Evolutionary conservation across 1,139 yeast genomes (phyloP), one percentile per base, ranked within the genome.

Genomic region (Candida labiduridarum): DNA sequence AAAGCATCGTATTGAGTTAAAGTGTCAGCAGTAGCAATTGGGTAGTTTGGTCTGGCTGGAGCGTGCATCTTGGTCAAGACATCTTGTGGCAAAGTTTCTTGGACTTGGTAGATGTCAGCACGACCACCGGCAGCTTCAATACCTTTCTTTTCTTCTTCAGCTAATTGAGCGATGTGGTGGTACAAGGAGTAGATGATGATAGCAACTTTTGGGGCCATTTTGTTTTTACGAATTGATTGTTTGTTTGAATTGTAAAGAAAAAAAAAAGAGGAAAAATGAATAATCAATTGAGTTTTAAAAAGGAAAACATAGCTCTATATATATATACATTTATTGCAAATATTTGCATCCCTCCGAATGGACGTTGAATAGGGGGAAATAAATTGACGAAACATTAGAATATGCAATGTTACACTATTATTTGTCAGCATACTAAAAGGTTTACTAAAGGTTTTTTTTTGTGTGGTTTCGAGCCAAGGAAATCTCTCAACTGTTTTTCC

Each of bases 181-280:
- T 88, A 89, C 65, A 85, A 71, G 49, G 96, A 82, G 82, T 90
- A 90, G 69, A 85, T 84, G 67, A 90, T 79, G 63, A 90, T 87
- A 50, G 79, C 79, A 54, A 69, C 64, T 62, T 64, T 71, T 56
- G 68, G 68, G 52, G 69, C 68, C 71, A 67, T 67, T 57, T 48
- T 51, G 46, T 41, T 11, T 44, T 31, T 35, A 25, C 22, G 22
- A 19, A 19, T 16, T 33, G 18, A 40, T 38, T n/a, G 38, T 34
- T 14, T 14, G 38, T 34, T 38, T 38, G 2, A 22, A 22, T 22
- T 38, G 30, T 9, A 16, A 12, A 10, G 10, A 12, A 10, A 16
- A 9, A 18, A 36, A 19, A 5, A 36, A 36, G 9, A 11, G 18
- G 18, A 16, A 3, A 8, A 36, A 16, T 19, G 18, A 11, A 36